Percentiles rank a stretch among this genome's conserved stretches.
Evolutionary conservation across 306 rosid species (phyloP).

Genomic region (Malus orientalis): DNA sequence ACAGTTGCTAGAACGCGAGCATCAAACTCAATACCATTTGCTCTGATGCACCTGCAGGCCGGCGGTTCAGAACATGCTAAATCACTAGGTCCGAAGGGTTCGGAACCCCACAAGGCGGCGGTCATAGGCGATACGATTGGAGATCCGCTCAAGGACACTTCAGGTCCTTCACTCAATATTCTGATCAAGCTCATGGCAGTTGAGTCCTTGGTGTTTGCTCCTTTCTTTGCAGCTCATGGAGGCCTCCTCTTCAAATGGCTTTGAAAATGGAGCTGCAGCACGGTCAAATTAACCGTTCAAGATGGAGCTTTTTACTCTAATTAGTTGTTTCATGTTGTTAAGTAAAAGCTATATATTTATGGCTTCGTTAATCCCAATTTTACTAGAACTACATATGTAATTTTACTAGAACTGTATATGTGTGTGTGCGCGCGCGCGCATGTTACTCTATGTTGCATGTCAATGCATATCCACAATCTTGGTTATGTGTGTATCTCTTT

Average conservation of each 20-base stretch:
- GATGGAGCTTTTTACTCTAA: background rate
- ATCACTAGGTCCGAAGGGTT: slow-evolving; percentile 62
- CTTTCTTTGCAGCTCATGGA: slow-evolving; percentile 61
- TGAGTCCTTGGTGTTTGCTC: slow-evolving; percentile 61
- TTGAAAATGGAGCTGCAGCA: slow-evolving; percentile 8
- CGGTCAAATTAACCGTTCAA: background rate
- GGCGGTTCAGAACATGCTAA: slow-evolving; percentile 54
- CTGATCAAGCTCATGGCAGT: slow-evolving; percentile 62
- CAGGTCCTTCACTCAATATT: slow-evolving; percentile 63
- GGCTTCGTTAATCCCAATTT: background rate
- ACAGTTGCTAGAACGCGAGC: background rate
- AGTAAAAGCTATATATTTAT: background rate
- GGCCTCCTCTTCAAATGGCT: slow-evolving; percentile 51
- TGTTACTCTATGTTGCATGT: background rate
- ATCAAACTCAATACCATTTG: background rate
- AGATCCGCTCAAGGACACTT: slow-evolving; percentile 59
- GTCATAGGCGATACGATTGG: slow-evolving; percentile 55
- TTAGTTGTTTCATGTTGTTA: background rate
- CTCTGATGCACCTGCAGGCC: slow-evolving; percentile 23
- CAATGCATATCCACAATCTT: background rate
- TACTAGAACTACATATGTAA: background rate
- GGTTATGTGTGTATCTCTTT: too few species aligned
- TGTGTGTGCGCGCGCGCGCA: background rate
- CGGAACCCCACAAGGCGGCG: slow-evolving; percentile 55
- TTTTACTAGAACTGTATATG: background rate